These are phyloP conservation scores for Asterochloris erici DNA, from an alignment of 139 green algal genomes.

Conservation along the genomic window DNA sequence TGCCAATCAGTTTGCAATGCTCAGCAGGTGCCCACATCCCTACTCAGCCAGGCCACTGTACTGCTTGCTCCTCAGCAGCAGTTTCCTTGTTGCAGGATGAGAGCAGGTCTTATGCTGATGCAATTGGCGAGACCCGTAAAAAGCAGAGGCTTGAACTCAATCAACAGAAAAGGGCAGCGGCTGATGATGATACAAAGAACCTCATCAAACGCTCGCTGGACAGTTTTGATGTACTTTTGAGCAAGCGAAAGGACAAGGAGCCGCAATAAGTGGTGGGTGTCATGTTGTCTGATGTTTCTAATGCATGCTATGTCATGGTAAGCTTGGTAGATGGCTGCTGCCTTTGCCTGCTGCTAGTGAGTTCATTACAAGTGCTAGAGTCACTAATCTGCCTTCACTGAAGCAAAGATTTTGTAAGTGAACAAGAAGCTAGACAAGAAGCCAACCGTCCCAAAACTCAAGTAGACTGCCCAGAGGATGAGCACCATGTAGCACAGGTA, in stretches of 20 bases:
- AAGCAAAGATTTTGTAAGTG: conserved; percentile 49
- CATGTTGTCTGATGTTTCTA: no score
- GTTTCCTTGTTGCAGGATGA: no score
- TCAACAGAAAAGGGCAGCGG: background rate
- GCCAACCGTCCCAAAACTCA: conserved; percentile 78
- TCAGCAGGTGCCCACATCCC: background rate
- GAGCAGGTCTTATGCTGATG: no score
- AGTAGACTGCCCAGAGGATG: conserved; percentile 70
- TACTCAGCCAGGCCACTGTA: no score
- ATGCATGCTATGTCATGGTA: no score
- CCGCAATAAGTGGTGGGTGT: no score
- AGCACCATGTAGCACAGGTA: conserved; percentile 88
- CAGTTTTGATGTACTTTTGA: background rate
- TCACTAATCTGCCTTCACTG: conserved; percentile 51
- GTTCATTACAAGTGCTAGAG: no score
- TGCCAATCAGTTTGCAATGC: background rate
- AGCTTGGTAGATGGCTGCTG: no score
- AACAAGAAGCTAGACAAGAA: conserved; percentile 67
- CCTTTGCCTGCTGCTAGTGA: no score
- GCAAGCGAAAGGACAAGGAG: background rate
- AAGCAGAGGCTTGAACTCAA: background rate
- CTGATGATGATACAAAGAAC: background rate
- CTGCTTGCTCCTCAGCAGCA: no score
- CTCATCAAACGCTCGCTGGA: background rate
- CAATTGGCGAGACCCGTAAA: no score